Evolutionary conservation across 1,284 basidiomycete species (phyloP).

Genomic region (Apiotrichum sp.): DNA sequence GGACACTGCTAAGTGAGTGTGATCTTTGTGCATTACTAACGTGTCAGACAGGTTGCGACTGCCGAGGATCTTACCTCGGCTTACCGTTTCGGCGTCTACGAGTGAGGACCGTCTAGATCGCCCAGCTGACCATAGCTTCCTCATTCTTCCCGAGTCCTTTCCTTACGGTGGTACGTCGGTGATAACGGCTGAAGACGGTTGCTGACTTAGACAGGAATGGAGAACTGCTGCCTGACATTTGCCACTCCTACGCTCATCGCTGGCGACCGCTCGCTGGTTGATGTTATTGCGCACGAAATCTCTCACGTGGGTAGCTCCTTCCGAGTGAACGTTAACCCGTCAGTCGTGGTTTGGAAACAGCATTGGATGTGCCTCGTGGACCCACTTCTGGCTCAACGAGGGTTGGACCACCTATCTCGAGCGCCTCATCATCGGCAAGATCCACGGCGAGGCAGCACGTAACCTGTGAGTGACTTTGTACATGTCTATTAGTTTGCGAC

Average conservation of each 20-base stretch:
- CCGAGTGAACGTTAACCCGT: slow-evolving; percentile 19
- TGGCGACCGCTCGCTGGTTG: slow-evolving; percentile 75
- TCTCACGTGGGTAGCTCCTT: slow-evolving; percentile 34
- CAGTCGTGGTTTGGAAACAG: slow-evolving; percentile 85
- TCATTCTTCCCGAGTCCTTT: slow-evolving; percentile 91
- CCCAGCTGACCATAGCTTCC: slow-evolving; percentile 43
- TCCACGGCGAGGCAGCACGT: slow-evolving; percentile 73
- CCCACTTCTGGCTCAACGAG: slow-evolving; percentile 88
- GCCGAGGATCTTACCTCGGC: slow-evolving; percentile 68
- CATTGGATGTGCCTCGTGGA: slow-evolving; percentile 50
- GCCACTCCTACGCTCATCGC: slow-evolving; percentile 78
- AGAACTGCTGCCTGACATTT: slow-evolving; percentile 68
- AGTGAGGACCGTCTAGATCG: slow-evolving; percentile 35
- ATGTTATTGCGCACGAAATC: slow-evolving; percentile 67
- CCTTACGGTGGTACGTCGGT: slow-evolving; percentile 78
- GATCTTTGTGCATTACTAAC: background rate
- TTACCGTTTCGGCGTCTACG: slow-evolving; percentile 86
- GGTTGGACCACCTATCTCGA: slow-evolving; percentile 94
- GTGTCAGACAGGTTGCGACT: slow-evolving; percentile 50
- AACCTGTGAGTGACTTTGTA: slow-evolving; percentile 51
- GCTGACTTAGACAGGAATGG: slow-evolving; percentile 28
- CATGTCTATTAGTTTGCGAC: too few relatives aligned
- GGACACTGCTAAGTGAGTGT: slow-evolving; percentile 63
- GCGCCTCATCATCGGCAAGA: slow-evolving; percentile 61
- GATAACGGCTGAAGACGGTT: too few relatives aligned